A percentile compares a stretch with the other conserved stretches of the same genome.
Conservation (phyloP, 2,329 filamentous ascomycete genomes). For the Colletotrichum musae region DNA sequence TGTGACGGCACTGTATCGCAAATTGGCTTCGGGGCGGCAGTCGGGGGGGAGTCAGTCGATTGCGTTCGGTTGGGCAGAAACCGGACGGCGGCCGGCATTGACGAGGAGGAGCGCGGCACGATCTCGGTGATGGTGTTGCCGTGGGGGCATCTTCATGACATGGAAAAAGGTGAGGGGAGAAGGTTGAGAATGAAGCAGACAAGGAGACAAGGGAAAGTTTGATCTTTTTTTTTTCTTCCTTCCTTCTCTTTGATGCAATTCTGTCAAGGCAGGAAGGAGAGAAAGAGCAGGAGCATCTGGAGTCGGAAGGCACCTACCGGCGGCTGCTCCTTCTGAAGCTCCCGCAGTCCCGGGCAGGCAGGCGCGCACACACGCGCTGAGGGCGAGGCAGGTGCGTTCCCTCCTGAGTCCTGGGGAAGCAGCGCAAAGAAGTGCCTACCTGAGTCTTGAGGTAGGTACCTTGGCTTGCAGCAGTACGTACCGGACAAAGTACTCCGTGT, state of each 20-base stretch:
- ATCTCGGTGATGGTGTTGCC: not conserved
- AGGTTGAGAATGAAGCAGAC: too few species aligned
- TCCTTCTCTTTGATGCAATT: too few species aligned
- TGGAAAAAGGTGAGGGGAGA: too few species aligned
- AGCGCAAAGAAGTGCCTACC: not conserved
- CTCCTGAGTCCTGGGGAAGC: not conserved
- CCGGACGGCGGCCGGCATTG: not conserved
- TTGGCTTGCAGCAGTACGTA: not conserved
- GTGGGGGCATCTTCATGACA: too few species aligned
- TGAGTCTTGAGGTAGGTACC: not conserved
- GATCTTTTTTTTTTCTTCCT: too few species aligned
- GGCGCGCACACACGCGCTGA: slow-evolving; percentile 29
- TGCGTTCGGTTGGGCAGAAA: slow-evolving; percentile 17
- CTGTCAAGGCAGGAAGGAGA: not conserved
- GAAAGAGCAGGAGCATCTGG: not conserved
- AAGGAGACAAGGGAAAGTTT: too few species aligned
- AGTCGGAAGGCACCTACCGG: slow-evolving; percentile 1
- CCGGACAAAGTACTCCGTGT: too few species aligned
- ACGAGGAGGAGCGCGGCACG: not conserved
- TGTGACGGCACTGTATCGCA: slow-evolving; percentile 25
- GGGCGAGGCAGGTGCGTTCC: slow-evolving; percentile 7
- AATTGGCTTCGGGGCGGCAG: slow-evolving; percentile 16
- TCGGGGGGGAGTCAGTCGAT: not conserved
- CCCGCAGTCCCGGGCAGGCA: slow-evolving; percentile 18
- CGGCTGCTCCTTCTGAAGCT: not conserved